Percentiles rank a stretch among this genome's conserved stretches.
Evolutionary conservation across 2,329 filamentous ascomycete genomes (phyloP).

Genomic region (Hymenotorrendiella dingleyae): DNA sequence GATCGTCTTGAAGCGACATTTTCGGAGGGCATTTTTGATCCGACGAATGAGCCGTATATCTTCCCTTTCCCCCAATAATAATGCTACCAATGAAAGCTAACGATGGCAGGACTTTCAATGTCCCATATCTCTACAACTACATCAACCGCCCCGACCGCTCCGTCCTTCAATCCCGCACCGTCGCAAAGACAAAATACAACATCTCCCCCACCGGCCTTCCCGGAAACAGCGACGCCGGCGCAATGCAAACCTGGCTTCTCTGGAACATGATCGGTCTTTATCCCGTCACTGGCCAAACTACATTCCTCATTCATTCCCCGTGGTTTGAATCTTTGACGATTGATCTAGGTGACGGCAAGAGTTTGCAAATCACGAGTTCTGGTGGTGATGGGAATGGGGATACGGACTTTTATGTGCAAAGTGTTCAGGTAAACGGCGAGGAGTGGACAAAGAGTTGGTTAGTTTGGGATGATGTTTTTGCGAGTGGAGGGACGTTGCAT

Average conservation of each 20-base stretch:
- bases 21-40: constrained; percentile 53
- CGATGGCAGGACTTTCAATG: constrained; percentile 47
- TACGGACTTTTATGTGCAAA: constrained; percentile 54
- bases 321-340: constrained; percentile 58
- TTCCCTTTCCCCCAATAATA: neutral
- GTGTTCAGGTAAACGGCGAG: constrained; percentile 57
- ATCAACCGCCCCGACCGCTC: constrained; percentile 55
- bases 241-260: constrained; percentile 65
- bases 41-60: constrained; percentile 25
- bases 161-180: constrained; percentile 50
- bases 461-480: constrained; percentile 60
- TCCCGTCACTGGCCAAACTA: constrained; percentile 62
- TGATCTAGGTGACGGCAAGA: constrained; percentile 48
- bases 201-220: constrained; percentile 52
- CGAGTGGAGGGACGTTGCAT: constrained; percentile 54
- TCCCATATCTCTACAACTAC: constrained; percentile 65
- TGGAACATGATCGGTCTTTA: constrained; percentile 67
- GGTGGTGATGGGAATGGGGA: constrained; percentile 44
- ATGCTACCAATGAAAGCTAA: neutral
- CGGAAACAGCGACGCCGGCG: constrained; percentile 65
- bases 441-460: constrained; percentile 60
- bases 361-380: constrained; percentile 46
- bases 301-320: constrained; percentile 58
- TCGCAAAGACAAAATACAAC: constrained; percentile 55
- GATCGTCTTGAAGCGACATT: constrained; percentile 48